A percentile compares a stretch with the other conserved stretches of the same genome.
Conservation (phyloP, 768 basidiomycete genomes). For the Boletus insuetus region DNA sequence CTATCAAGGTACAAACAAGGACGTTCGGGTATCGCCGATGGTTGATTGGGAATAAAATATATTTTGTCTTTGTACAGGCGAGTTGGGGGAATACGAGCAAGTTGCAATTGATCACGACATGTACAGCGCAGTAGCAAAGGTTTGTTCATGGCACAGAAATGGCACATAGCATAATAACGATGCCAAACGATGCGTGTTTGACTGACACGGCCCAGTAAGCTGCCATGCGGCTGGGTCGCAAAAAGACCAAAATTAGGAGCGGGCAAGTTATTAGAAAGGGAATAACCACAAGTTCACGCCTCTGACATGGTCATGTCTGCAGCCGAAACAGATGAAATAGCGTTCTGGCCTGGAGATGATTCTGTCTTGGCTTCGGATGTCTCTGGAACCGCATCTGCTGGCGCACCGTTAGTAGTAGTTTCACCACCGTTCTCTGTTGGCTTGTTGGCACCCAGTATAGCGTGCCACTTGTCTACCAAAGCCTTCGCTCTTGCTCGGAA, state of each 20-base stretch:
- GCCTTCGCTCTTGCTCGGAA: constrained; percentile 49
- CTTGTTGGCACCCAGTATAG: constrained; percentile 35
- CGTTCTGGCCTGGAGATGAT: constrained; percentile 26
- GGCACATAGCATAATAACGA: constrained; percentile 22
- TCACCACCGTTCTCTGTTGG: constrained; percentile 31
- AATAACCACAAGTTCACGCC: constrained; percentile 24
- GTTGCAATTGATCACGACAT: constrained; percentile 26
- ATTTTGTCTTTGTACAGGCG: constrained; percentile 24
- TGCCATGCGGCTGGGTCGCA: constrained; percentile 5
- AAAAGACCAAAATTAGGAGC: constrained; percentile 17
- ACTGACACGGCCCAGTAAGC: constrained; percentile 13
- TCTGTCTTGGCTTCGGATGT: constrained; percentile 19
- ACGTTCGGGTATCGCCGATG: constrained; percentile 3
- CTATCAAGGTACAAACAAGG: no score
- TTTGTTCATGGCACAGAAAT: constrained; percentile 21
- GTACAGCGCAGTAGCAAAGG: constrained; percentile 25
- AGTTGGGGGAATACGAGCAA: constrained; percentile 24
- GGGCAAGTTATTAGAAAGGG: constrained; percentile 6
- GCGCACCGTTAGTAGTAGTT: constrained; percentile 24
- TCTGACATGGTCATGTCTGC: constrained; percentile 45
- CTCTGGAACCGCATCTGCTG: constrained; percentile 18
- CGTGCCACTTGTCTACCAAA: constrained; percentile 47
- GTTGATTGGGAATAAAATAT: constrained; percentile 3
- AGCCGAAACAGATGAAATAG: constrained; percentile 28
- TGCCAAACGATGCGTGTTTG: constrained; percentile 23